Evolutionary conservation across 768 basidiomycete genomes (phyloP).

Genomic region (Coprinopsis marcescibilis): DNA sequence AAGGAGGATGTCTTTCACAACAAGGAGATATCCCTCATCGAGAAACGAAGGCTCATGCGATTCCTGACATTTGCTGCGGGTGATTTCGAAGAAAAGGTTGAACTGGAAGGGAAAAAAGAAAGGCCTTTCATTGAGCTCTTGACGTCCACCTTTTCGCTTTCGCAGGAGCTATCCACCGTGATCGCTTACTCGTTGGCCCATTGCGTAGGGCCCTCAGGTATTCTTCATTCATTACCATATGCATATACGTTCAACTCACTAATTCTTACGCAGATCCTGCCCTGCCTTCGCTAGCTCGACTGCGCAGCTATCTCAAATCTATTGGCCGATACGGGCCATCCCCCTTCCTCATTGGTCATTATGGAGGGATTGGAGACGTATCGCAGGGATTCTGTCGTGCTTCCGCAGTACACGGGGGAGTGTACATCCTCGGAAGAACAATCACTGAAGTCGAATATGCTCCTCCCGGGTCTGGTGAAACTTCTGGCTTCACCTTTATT

Average conservation of each 20-base stretch:
- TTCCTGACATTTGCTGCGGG: slow-evolving; percentile 78
- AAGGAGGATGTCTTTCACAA: slow-evolving; percentile 94
- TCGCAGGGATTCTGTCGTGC: slow-evolving; percentile 88
- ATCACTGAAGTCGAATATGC: slow-evolving; percentile 26
- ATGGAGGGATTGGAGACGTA: slow-evolving; percentile 89
- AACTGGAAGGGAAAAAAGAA: slow-evolving; percentile 50
- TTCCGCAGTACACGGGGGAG: slow-evolving; percentile 72
- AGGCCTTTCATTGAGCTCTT: slow-evolving; percentile 61
- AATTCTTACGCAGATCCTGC: slow-evolving; percentile 50
- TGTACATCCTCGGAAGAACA: slow-evolving; percentile 64
- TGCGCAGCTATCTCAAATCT: slow-evolving; percentile 71
- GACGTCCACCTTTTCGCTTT: slow-evolving; percentile 55
- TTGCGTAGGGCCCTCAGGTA: slow-evolving; percentile 56
- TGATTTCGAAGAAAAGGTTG: slow-evolving; percentile 61
- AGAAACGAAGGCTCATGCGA: slow-evolving; percentile 90
- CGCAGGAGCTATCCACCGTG: slow-evolving; percentile 47
- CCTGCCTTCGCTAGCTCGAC: slow-evolving; percentile 57
- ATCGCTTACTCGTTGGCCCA: slow-evolving; percentile 79
- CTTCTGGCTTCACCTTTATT: slow-evolving; percentile 23
- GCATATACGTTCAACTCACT: slow-evolving; percentile 1
- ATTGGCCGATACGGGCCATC: slow-evolving; percentile 75
- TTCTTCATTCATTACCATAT: slow-evolving; percentile 15
- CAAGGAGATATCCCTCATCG: slow-evolving; percentile 65
- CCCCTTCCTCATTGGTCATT: slow-evolving; percentile 91
- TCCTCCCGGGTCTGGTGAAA: neutral